phyloP scores from a whole-genome alignment of 169 alveolate species.

The Amoebophrya sp. region DNA sequence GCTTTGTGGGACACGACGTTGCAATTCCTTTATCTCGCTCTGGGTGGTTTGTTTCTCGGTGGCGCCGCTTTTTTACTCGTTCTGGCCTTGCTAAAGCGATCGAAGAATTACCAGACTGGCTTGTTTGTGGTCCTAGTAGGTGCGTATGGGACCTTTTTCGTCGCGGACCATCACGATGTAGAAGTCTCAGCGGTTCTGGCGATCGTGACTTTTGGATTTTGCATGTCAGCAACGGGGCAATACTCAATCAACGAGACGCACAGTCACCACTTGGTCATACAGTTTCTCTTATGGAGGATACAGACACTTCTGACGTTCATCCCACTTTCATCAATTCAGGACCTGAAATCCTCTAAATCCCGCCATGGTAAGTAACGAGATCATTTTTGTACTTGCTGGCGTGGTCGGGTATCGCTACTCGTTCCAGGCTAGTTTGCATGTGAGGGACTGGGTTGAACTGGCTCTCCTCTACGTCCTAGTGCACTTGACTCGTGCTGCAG shows the following conservation, averaged over 20 bases:
- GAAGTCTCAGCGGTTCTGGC: background rate
- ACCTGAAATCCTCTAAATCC: no score
- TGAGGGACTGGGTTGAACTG: background rate
- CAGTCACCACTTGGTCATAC: background rate
- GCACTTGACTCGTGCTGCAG: background rate
- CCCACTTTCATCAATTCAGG: no score
- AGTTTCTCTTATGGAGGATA: no score
- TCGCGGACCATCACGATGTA: slow-evolving; percentile 15
- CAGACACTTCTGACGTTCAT: no score
- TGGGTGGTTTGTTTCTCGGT: background rate
- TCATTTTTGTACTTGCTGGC: background rate
- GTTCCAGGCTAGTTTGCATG: background rate
- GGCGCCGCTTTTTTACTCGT: background rate
- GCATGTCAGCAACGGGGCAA: background rate
- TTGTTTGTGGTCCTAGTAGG: background rate
- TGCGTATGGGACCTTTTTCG: slow-evolving; percentile 1
- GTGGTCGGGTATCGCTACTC: background rate
- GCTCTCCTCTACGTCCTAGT: background rate
- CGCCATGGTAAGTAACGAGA: background rate
- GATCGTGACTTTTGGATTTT: background rate
- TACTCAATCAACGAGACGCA: background rate
- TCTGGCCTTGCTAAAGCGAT: background rate
- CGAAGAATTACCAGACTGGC: slow-evolving; percentile 6
- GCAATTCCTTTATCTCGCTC: background rate
- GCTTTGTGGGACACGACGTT: background rate